Evolutionary conservation across 441 rosid genomes (phyloP), one percentile per base, ranked within the genome.

Genomic region (Gossypium aridum): DNA sequence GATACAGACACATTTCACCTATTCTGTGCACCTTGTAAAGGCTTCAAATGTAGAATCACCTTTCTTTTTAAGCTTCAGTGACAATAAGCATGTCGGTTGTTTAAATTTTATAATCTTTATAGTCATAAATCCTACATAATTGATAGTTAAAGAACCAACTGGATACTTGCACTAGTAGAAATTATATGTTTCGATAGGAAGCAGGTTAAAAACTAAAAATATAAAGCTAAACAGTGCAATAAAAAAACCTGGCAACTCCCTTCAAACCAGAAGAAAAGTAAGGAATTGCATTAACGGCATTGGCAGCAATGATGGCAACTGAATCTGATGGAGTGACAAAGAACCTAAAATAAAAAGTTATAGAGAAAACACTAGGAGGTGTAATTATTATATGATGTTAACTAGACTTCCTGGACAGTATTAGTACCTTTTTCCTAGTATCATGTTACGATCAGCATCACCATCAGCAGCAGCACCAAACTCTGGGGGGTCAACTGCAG

Each of bases 401-500:
- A 76, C 71, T 16, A 60, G 60, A 62, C 28, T 25, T 6, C 19
- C 69, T 9, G 19, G 65, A 37, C 57, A 23, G 43, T 2, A 54
- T 6, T 1, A 23, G 71, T 84, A 96, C 98, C 96, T 94, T 90
- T 92, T 96, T 51, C 99, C 99, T 8, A 96, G 99, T 82, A 96
- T 64, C 98, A 96, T 94, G 81, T 96, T 96, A 77, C 98, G 97
- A 82, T 96, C 99, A 39, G 98, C 99, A 86, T 96, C 99, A 83
- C 98, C 99, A 87, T 96, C 99, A 87, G 98, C 90, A 79, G 99
- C 99, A n/a, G 99, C 98, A 64, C 99, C 98, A 84, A 96, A 93
- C 73, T 96, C 99, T 64, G 99, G 99, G 14, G 92, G 89, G 78
- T 89, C 92, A 73, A 54, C 86, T 62, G 54, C 79, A 69, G 89